Conservation (phyloP, 257 asterid species). For the Thymus quinquecostatus region DNA sequence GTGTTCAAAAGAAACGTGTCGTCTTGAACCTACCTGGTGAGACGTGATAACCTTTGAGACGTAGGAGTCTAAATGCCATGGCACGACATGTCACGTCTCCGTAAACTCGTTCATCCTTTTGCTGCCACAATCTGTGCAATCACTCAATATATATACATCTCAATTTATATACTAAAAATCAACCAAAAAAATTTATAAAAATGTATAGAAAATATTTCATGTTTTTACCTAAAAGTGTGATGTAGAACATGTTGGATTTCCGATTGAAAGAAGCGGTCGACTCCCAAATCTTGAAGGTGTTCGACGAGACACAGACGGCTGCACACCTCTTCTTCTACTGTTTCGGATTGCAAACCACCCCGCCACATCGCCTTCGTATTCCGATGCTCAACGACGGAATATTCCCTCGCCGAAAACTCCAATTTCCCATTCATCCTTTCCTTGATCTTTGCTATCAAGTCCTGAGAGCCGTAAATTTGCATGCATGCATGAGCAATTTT, state of each 20-base stretch:
- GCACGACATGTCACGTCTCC: slow-evolving; percentile 31
- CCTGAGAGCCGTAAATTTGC: too few species aligned
- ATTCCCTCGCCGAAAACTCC: not conserved
- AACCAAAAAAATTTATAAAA: too few species aligned
- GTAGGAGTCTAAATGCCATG: slow-evolving; percentile 41
- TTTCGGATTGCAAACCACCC: slow-evolving; percentile 18
- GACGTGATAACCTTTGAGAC: slow-evolving; percentile 30
- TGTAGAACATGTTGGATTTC: slow-evolving; percentile 29
- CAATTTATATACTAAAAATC: too few species aligned
- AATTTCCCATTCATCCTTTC: not conserved
- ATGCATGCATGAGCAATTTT: too few species aligned
- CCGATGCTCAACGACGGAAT: not conserved
- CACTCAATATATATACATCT: too few species aligned
- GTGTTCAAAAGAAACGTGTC: too few species aligned
- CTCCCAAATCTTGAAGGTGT: slow-evolving; percentile 35
- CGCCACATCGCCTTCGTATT: slow-evolving; percentile 32
- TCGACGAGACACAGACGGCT: slow-evolving; percentile 31
- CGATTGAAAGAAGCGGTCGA: slow-evolving; percentile 26
- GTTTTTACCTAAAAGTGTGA: slow-evolving; percentile 31
- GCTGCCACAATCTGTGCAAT: slow-evolving; percentile 29
- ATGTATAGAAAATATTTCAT: too few species aligned
- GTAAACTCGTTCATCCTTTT: slow-evolving; percentile 30
- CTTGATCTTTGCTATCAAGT: not conserved
- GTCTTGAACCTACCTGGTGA: slow-evolving; percentile 24
- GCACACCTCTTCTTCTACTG: slow-evolving; percentile 4